These are phyloP conservation scores for Acidiella bohemica DNA, from an alignment of 495 filamentous ascomycete genomes.

Conservation along the genomic window DNA sequence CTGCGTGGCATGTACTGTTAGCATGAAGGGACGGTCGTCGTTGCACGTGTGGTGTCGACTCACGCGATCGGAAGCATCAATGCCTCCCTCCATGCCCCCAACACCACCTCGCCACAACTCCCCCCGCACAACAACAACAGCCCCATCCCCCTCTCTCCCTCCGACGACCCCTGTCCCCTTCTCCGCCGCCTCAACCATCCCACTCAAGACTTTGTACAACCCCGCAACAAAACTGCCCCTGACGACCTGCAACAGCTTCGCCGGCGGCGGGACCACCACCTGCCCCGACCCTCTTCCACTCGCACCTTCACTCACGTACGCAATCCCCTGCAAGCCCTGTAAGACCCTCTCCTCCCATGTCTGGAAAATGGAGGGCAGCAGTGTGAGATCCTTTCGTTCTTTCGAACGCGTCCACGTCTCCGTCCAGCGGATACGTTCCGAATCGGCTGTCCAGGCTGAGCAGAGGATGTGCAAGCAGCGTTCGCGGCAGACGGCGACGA, in stretches of 20 bases:
- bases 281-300: conserved; percentile 25
- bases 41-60: too few relatives aligned
- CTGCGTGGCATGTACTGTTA: conserved; percentile 30
- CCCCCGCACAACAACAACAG: conserved; percentile 13
- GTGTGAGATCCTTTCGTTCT: conserved; percentile 71
- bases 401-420: conserved; percentile 80
- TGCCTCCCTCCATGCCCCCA: background rate
- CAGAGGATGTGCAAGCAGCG: conserved; percentile 67
- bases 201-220: conserved; percentile 80
- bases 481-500: conserved; percentile 71
- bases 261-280: conserved; percentile 67
- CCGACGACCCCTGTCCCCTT: conserved; percentile 46
- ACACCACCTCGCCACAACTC: background rate
- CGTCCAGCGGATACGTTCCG: conserved; percentile 68
- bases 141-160: conserved; percentile 34
- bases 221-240: conserved; percentile 77
- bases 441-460: conserved; percentile 75
- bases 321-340: conserved; percentile 76
- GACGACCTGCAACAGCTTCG: conserved; percentile 75
- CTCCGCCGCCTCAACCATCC: conserved; percentile 93
- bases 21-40: conserved; percentile 10
- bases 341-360: conserved; percentile 68
- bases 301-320: conserved; percentile 71
- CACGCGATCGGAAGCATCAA: conserved; percentile 59
- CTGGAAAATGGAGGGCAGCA: conserved; percentile 72